Percentiles rank a stretch among this genome's conserved stretches.
These are phyloP conservation scores for Abelmoschus esculentus DNA, from an alignment of 345 rosid species.

Conservation along the genomic window DNA sequence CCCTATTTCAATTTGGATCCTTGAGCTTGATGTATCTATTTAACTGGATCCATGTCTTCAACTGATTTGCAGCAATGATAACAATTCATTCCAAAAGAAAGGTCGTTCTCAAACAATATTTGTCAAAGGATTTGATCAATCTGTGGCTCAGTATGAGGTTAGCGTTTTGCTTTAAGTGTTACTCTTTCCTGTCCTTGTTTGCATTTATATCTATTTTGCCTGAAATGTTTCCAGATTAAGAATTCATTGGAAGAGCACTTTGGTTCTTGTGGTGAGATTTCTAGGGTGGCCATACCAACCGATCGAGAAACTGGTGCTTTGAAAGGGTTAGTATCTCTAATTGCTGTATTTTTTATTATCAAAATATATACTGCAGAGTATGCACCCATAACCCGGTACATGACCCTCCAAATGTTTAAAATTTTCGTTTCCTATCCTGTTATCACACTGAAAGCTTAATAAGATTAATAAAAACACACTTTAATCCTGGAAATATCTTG, in stretches of 20 bases:
- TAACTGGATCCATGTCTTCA: background rate
- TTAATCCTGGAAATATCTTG: too few species aligned
- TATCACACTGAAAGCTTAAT: too few species aligned
- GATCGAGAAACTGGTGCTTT: slow-evolving; percentile 59
- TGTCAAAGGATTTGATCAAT: slow-evolving; percentile 56
- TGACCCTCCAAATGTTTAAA: too few species aligned
- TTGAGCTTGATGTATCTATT: too few species aligned
- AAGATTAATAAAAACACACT: too few species aligned
- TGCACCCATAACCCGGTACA: too few species aligned
- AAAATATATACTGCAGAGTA: too few species aligned
- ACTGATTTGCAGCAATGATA: slow-evolving; percentile 34
- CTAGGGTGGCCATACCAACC: slow-evolving; percentile 49
- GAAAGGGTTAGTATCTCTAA: slow-evolving; percentile 56
- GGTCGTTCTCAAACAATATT: slow-evolving; percentile 33
- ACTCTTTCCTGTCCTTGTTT: background rate
- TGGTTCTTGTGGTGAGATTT: slow-evolving; percentile 59
- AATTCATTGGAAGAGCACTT: slow-evolving; percentile 49
- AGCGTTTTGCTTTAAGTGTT: background rate
- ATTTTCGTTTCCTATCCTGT: too few species aligned
- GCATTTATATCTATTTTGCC: background rate
- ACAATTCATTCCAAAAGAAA: slow-evolving; percentile 35
- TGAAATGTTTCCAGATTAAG: slow-evolving; percentile 36
- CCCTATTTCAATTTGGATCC: background rate
- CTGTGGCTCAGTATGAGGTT: slow-evolving; percentile 48
- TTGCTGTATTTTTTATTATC: too few species aligned